Base-by-base conservation (phyloP, 2,329 filamentous ascomycete genomes). In the Coccinonectria pachysandricola region DNA sequence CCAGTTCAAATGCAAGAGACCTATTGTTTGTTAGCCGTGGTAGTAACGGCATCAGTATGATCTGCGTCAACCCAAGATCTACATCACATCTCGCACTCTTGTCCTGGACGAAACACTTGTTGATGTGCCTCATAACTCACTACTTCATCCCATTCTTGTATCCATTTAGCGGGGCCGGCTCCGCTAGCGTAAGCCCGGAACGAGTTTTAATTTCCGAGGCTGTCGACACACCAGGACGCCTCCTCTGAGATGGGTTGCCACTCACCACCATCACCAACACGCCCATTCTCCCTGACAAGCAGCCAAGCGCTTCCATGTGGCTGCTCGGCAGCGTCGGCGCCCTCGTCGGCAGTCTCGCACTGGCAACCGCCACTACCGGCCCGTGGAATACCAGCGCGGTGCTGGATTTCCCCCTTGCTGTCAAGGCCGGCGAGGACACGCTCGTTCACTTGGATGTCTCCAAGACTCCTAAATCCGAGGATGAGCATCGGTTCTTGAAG, bases 41-140 rank as follows among this genome's bases (percentile, higher is more conserved):
- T 3, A 36, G 33, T 6, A 42, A 42, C 4, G 39, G 39, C 0
- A 35, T 42, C 4, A 36, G 42, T 8, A 35, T 42, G 27, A 39
- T 42, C n/a, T 42, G 40, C 14, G 10, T 42, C 15, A 37, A 24
- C 11, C 15, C 27, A 26, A 28, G 23, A 34, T 36, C 5, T 42
- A 27, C 10, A 42, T 39, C 6, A 39, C 42, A 36, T 40, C 40
- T 15, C 42, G 42, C 31, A 42, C 39, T 1, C 39, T 42, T 1
- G 42, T 42, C 28, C 39, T 42, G 29, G 31, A 31, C 3, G 31
- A 40, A 21, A 42, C n/a, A n/a, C n/a, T n/a, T n/a, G n/a, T n/a
- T n/a, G n/a, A n/a, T n/a, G n/a, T n/a, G n/a, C n/a, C n/a, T n/a
- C n/a, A n/a, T n/a, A n/a, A n/a, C n/a, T n/a, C n/a, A n/a, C n/a